Evolutionary conservation across 352 stramenopile species (phyloP).

Genomic region (Pythium oligandrum): DNA sequence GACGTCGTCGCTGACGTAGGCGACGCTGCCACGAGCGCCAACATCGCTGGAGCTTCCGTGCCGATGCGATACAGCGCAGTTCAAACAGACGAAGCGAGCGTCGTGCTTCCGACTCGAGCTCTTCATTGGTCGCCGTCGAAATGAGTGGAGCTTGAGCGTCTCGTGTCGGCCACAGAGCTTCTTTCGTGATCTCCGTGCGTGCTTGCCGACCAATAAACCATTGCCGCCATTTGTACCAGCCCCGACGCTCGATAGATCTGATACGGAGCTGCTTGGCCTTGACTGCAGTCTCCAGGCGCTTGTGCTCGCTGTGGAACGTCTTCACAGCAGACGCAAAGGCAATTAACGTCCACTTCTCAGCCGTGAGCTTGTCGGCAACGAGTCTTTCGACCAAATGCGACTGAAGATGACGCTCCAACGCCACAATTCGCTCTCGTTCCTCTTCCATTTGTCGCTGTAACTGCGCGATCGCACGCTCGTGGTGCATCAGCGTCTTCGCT

Average conservation of each 20-base stretch:
- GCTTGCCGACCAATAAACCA: slow-evolving; percentile 1
- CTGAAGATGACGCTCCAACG: neutral
- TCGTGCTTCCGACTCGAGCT: neutral
- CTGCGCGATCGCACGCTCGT: neutral
- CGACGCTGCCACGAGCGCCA: slow-evolving; percentile 12
- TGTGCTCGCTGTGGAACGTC: neutral
- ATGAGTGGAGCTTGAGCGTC: neutral
- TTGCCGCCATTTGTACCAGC: slow-evolving; percentile 9
- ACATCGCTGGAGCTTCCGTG: slow-evolving; percentile 15
- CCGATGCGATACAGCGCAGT: slow-evolving; percentile 9
- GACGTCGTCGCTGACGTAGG: slow-evolving; percentile 1
- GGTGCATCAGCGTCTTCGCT: neutral
- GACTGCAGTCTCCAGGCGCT: neutral
- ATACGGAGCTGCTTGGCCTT: neutral
- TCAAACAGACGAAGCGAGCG: slow-evolving; percentile 12
- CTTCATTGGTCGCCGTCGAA: neutral
- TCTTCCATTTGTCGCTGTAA: neutral
- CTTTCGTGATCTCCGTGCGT: slow-evolving; percentile 2
- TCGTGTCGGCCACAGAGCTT: slow-evolving; percentile 9
- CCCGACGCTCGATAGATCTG: slow-evolving; percentile 6
- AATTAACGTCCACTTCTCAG: neutral
- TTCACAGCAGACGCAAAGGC: neutral
- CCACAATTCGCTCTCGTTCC: neutral
- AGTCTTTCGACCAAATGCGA: no score
- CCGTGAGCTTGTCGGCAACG: no score